Base-by-base conservation (phyloP, 1,284 basidiomycete genomes). In the Mycena sp. region DNA sequence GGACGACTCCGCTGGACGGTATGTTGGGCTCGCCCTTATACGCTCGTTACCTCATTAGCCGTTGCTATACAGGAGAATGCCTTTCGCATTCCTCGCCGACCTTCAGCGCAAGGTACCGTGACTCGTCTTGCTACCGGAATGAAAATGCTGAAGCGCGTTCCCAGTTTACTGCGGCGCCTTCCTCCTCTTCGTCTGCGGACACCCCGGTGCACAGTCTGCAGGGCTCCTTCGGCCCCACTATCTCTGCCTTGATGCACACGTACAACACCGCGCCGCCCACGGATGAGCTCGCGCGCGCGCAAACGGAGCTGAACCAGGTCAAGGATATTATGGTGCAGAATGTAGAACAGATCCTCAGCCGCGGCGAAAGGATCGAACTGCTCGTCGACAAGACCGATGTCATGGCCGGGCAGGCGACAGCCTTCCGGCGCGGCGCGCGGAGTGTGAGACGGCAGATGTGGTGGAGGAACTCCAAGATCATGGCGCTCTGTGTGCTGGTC, bases 321-420 rank as follows among this genome's bases (percentile, higher is more conserved):
- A 98, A 98, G 78, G 93, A 97, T 71, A 95, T 98, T 78, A 98
- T 98, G 95, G 96, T 98, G 40, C 93, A 96, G 77, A 96, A 96
- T 75, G 95, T 97, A 63, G 94, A 96, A 77, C 92, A 95, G 77
- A 98, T 99, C 70, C 85, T 99, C 40, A 92, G 87, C 61, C 85
- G 98, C 41, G 98, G 97, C 9, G 98, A 99, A 77, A 85, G 97
- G 59, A 95, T 99, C 71, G 97, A 99, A 75, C 83, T 99, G 21
- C 85, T 99, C 43, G 93, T 99, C 45, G 95, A 99, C 83, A 96
- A 99, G 84, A 99, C 97, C 30, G 96, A 99, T 75, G 93, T 88
- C 62, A 95, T 99, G 86, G 94, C 95, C 3, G 91, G 90, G 28
- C 96, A 99, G 77, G 95, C 96, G 7, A 93, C 94, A n/a, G 95